Base-by-base conservation (phyloP, 1,139 yeast genomes). In the Geotrichum macrosporum region DNA sequence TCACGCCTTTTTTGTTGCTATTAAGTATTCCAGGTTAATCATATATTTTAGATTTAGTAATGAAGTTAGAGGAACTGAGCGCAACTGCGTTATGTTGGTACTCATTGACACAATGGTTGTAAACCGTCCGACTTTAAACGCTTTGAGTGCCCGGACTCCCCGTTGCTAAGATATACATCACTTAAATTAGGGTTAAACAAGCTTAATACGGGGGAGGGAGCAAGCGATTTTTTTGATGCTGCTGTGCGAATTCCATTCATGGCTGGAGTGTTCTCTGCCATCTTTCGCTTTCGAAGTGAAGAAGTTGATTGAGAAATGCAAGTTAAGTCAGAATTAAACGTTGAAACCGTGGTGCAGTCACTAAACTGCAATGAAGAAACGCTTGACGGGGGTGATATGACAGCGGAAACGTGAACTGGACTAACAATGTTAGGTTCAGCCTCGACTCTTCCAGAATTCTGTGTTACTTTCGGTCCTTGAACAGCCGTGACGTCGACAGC, bases 321-420 rank as follows among this genome's bases (percentile, higher is more conserved):
- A 4, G 39, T 35, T 12, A 19, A 6, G 18, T 35, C 39, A 13
- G 39, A 35, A n/a, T n/a, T 24, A n/a, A 15, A 20, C 8, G 43
- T 44, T n/a, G 47, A 44, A n/a, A 27, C 37, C 10, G 41, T 35
- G 26, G 35, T 37, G 47, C 42, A 43, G 21, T 36, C 42, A 33
- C 47, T 44, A 27, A 35, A 37, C 21, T 37, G 43, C 21, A 43
- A 16, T 5, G 47, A 37, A 13, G 30, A 24, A 21, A 30, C 36
- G 27, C 47, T 44, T 4, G 38, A 22, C 1, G 47, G 47, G n/a
- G 47, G 47, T 12, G 47, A 37, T 19, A 44, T 32, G 24, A 35
- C 33, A 16, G 10, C 9, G 4, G 41, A 33, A 19, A 18, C 13
- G 19, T 37, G 34, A 16, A 22, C 10, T 8, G 40, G 22, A 16